Conservation (phyloP, 108 stramenopile genomes). For the Pseudonitzschia multiseries region DNA sequence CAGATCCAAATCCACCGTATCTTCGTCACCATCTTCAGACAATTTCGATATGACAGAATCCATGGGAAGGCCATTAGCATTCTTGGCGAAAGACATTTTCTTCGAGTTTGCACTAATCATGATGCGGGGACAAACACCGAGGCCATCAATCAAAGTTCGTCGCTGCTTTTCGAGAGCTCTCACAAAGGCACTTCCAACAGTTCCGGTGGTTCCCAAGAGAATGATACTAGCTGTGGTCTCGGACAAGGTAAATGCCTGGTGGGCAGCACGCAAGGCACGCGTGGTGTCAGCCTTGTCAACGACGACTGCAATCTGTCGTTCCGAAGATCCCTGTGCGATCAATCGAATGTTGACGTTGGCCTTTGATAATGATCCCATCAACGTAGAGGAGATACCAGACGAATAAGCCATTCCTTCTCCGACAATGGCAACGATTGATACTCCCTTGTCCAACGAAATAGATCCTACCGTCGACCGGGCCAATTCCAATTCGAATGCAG, state of each 20-base stretch:
- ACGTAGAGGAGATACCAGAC: conserved; percentile 79
- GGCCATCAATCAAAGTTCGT: conserved; percentile 45
- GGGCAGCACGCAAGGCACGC: conserved; percentile 82
- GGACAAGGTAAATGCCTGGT: conserved; percentile 82
- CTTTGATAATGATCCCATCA: conserved; percentile 79
- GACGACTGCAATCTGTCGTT: conserved; percentile 86
- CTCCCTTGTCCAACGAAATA: conserved; percentile 38
- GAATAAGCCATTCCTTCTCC: conserved; percentile 84
- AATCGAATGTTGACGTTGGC: conserved; percentile 88
- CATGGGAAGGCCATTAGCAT: conserved; percentile 39
- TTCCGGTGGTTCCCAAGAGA: conserved; percentile 57
- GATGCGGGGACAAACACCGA: conserved; percentile 51
- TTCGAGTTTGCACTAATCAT: conserved; percentile 51
- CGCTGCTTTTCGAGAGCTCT: conserved; percentile 49
- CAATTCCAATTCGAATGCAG: conserved; percentile 73
- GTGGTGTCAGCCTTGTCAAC: conserved; percentile 65
- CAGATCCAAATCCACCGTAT: conserved; percentile 49
- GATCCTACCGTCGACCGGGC: conserved; percentile 59
- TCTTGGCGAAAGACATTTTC: conserved; percentile 53
- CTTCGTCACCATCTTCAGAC: conserved; percentile 30
- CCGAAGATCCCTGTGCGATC: conserved; percentile 82
- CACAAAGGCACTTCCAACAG: conserved; percentile 58
- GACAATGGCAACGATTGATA: conserved; percentile 86
- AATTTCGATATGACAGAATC: conserved; percentile 3
- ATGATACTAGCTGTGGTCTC: conserved; percentile 59